Base-by-base conservation (phyloP, 2,329 filamentous ascomycete genomes). In the Xylariales sp. region DNA sequence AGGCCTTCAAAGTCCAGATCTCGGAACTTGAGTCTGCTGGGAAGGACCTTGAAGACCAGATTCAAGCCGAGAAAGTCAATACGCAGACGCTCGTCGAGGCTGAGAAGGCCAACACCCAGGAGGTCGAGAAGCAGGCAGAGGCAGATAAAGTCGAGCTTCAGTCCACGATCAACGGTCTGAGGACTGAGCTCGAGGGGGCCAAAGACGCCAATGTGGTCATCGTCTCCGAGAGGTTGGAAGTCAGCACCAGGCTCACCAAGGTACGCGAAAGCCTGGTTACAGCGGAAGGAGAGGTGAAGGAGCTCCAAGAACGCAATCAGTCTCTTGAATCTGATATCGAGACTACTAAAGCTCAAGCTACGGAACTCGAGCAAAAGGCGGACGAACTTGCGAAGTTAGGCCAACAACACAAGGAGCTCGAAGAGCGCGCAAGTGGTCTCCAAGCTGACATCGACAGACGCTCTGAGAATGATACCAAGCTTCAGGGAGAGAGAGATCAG, bases 401-500 rank as follows among this genome's bases (percentile, higher is more conserved):
- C n/a, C 45, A 44, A 15, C 55, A 56, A 31, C 51, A 55, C 33
- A 46, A 48, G 10, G 48, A 46, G 24, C 52, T 59, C 12, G 56
- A 56, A 12, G 51, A 49, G 21, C 46, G 39, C 22, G 45, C 51
- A 37, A 51, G 52, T 35, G 38, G 24, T 19, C 49, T 59, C 14
- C 51, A 56, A 40, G 49, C 54, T 7, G 54, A 55, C 34, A 38
- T 60, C 32, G 48, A 53, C 35, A 49, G 49, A 34, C 47, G 53
- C n/a, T 44, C 29, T n/a, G 25, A 31, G 22, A 27, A 27, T 14
- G 36, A 28, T 14, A 27, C 36, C 18, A 15, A 15, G n/a, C 31
- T 39, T 14, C 21, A 25, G n/a, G 43, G 21, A 3, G 39, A 45
- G 11, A 38, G 51, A 22, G 51, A 50, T n/a, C 43, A 45, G 5